Percentiles rank a stretch among this genome's conserved stretches.
These are phyloP conservation scores for Tetrapyrgos nigripes DNA, from an alignment of 1,284 basidiomycete species.

Conservation along the genomic window DNA sequence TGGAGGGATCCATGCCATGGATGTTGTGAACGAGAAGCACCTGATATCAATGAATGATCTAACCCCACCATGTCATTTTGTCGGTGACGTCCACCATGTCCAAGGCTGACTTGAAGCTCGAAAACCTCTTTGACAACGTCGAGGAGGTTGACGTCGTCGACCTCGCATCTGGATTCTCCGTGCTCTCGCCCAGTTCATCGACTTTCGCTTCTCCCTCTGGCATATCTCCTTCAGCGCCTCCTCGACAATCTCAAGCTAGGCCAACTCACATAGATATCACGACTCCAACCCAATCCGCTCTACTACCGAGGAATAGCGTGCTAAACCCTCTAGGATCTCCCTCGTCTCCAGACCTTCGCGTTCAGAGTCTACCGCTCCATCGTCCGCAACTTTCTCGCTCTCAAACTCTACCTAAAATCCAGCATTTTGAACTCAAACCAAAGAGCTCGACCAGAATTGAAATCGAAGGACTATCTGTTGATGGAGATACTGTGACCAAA, in stretches of 20 bases:
- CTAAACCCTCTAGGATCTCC: conserved; percentile 12
- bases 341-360: conserved; percentile 15
- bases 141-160: conserved; percentile 8
- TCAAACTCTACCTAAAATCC: conserved; percentile 36
- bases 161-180: conserved; percentile 1
- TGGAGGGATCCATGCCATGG: no score
- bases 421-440: conserved; percentile 29
- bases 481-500: conserved; percentile 51
- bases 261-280: no score
- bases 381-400: conserved; percentile 28
- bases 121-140: conserved; percentile 8
- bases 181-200: conserved; percentile 8
- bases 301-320: conserved; percentile 10
- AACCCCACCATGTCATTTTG: neutral
- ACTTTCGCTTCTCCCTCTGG: conserved; percentile 9
- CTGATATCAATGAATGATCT: no score
- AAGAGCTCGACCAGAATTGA: conserved; percentile 32
- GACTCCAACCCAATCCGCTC: conserved; percentile 2
- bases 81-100: conserved; percentile 8
- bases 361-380: neutral
- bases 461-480: conserved; percentile 47
- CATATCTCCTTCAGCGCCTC: neutral
- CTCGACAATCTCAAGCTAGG: neutral
- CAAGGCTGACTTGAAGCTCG: conserved; percentile 13
- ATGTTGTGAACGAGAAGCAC: no score